Evolutionary conservation across 768 basidiomycete genomes (phyloP).

Genomic region (Tricholoma sp.): DNA sequence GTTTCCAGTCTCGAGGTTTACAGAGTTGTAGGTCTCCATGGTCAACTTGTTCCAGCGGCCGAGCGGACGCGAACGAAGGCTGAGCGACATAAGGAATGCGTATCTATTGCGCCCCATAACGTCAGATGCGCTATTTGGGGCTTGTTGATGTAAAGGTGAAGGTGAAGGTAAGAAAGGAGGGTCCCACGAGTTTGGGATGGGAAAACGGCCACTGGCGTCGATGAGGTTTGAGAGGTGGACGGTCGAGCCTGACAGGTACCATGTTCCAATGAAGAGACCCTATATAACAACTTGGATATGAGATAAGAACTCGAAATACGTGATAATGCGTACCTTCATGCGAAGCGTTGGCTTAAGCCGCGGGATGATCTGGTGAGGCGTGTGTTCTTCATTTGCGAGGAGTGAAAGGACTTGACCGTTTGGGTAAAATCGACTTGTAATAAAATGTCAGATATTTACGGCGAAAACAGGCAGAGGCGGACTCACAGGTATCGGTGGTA

Average conservation of each 20-base stretch:
- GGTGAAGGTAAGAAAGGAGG: not conserved
- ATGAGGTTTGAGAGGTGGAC: slow-evolving; percentile 61
- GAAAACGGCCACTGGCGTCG: slow-evolving; percentile 44
- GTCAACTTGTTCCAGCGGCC: slow-evolving; percentile 85
- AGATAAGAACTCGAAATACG: not conserved
- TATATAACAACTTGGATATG: slow-evolving; percentile 19
- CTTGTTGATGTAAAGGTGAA: not conserved
- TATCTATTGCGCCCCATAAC: slow-evolving; percentile 38
- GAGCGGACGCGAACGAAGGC: slow-evolving; percentile 69
- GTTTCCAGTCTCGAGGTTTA: slow-evolving; percentile 75
- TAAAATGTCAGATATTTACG: not conserved
- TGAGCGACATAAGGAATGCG: slow-evolving; percentile 68
- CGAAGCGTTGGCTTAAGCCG: slow-evolving; percentile 70
- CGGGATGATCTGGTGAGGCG: slow-evolving; percentile 70
- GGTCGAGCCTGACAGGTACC: slow-evolving; percentile 60
- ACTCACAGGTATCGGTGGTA: slow-evolving; percentile 88
- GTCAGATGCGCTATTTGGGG: slow-evolving; percentile 7
- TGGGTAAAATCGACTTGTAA: slow-evolving; percentile 74
- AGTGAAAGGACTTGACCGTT: slow-evolving; percentile 84
- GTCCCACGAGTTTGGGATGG: slow-evolving; percentile 17
- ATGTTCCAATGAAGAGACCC: slow-evolving; percentile 71
- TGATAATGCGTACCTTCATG: slow-evolving; percentile 53
- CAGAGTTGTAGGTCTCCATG: slow-evolving; percentile 66
- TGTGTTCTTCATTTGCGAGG: slow-evolving; percentile 72
- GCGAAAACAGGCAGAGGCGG: not conserved